A percentile compares a stretch with the other conserved stretches of the same genome.
phyloP scores from a whole-genome alignment of 306 rosid species.

The Styphnolobium japonicum region DNA sequence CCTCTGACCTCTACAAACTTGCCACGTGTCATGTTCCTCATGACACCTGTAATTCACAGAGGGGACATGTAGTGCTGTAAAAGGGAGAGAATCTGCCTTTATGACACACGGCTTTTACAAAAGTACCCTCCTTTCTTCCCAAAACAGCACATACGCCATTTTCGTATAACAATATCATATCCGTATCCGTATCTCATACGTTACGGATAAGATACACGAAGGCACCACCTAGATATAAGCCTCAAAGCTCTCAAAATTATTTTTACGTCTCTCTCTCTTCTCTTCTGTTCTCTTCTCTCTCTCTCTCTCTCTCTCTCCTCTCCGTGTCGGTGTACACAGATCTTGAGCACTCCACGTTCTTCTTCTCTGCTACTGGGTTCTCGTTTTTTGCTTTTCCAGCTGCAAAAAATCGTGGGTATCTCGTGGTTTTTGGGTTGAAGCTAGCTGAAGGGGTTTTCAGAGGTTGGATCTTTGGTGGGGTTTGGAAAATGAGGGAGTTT shows the following conservation, averaged over 20 bases:
- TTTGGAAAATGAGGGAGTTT: constrained; percentile 38
- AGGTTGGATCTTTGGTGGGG: constrained; percentile 32
- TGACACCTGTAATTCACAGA: constrained; percentile 21
- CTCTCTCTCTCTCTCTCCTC: not conserved
- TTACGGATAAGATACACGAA: constrained; percentile 36
- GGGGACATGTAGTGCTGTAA: constrained; percentile 18
- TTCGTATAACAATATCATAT: constrained; percentile 10
- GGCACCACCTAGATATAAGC: constrained; percentile 63
- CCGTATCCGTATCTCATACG: constrained; percentile 42
- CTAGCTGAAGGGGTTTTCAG: constrained; percentile 9
- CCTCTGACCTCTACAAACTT: not conserved
- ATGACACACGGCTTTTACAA: not conserved
- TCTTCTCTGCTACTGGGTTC: constrained; percentile 19
- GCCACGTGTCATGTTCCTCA: constrained; percentile 15
- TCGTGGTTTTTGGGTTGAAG: constrained; percentile 9
- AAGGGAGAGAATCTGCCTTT: constrained; percentile 6
- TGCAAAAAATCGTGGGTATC: constrained; percentile 20
- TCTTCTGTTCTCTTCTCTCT: constrained; percentile 17
- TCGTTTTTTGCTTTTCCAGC: constrained; percentile 21
- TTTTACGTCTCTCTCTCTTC: not conserved
- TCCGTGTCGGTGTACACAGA: constrained; percentile 79
- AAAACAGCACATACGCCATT: constrained; percentile 15
- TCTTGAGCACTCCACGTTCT: constrained; percentile 49
- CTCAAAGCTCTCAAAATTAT: constrained; percentile 23
- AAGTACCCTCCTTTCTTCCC: not conserved